A percentile compares a stretch with the other conserved stretches of the same genome.
phyloP scores from a whole-genome alignment of 345 rosid genomes.

The Acer saccharum region DNA sequence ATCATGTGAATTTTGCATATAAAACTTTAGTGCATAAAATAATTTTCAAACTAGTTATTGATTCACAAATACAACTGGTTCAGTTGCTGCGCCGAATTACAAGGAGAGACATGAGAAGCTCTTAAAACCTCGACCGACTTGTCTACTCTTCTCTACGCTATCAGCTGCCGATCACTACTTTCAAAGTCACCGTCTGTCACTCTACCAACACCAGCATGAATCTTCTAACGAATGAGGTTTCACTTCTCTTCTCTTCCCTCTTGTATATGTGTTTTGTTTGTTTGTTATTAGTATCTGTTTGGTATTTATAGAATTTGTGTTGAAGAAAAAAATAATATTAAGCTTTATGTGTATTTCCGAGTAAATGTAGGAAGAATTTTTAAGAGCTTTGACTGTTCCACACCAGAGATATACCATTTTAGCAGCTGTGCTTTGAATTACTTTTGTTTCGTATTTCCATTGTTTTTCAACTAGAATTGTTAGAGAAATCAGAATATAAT shows the following conservation, averaged over 20 bases:
- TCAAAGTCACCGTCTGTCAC: too few relatives aligned
- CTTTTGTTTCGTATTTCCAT: not conserved
- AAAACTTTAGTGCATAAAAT: too few relatives aligned
- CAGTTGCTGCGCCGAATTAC: too few relatives aligned
- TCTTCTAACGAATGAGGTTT: conserved; percentile 19
- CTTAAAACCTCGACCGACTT: too few relatives aligned
- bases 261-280: not conserved
- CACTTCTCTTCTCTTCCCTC: not conserved
- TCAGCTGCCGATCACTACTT: not conserved
- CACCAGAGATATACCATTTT: too few relatives aligned
- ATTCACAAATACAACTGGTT: too few relatives aligned
- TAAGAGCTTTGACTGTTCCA: not conserved
- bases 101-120: too few relatives aligned
- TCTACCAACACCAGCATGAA: conserved; percentile 3
- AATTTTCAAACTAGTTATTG: too few relatives aligned
- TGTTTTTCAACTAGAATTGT: not conserved
- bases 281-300: not conserved
- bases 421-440: not conserved
- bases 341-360: not conserved
- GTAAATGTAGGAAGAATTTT: not conserved
- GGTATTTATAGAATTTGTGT: too few relatives aligned
- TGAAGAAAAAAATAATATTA: not conserved
- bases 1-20: too few relatives aligned
- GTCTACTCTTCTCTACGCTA: not conserved
- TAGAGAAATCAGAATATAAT: not conserved